A percentile compares a stretch with the other conserved stretches of the same genome.
Evolutionary conservation across 495 filamentous ascomycete species (phyloP).

Genomic region (Daldinia concentrica): DNA sequence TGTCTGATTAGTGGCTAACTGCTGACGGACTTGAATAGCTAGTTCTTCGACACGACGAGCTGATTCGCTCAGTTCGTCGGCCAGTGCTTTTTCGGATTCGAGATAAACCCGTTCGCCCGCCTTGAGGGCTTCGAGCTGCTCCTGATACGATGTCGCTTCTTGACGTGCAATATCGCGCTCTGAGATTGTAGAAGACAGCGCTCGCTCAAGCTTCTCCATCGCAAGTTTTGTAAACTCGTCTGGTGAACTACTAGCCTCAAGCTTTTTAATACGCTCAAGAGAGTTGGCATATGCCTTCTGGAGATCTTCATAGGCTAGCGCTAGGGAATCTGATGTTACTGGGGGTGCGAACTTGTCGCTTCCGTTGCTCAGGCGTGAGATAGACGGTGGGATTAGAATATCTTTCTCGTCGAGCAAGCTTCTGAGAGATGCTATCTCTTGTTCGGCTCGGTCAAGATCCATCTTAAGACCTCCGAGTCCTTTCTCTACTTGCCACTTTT

Average conservation of each 20-base stretch:
- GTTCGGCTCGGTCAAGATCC: slow-evolving; percentile 94
- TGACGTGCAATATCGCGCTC: slow-evolving; percentile 76
- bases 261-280: slow-evolving; percentile 63
- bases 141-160: slow-evolving; percentile 67
- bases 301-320: slow-evolving; percentile 81
- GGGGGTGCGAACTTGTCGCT: slow-evolving; percentile 44
- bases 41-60: slow-evolving; percentile 81
- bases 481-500: slow-evolving; percentile 97
- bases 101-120: slow-evolving; percentile 70
- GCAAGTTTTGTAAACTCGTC: slow-evolving; percentile 65
- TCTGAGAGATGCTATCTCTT: slow-evolving; percentile 85
- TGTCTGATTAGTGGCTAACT: slow-evolving; percentile 77
- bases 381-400: slow-evolving; percentile 69
- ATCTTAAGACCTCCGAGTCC: slow-evolving; percentile 92
- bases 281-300: slow-evolving; percentile 67
- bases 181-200: slow-evolving; percentile 70
- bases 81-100: slow-evolving; percentile 68
- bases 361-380: slow-evolving; percentile 58
- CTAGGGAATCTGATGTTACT: slow-evolving; percentile 75
- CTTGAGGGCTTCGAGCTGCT: slow-evolving; percentile 69
- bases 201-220: slow-evolving; percentile 69
- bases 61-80: slow-evolving; percentile 72
- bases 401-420: slow-evolving; percentile 87
- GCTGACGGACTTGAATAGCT: slow-evolving; percentile 75
- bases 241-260: slow-evolving; percentile 56